Conservation (phyloP, 495 filamentous ascomycete genomes). For the Penicillium cinerascens region DNA sequence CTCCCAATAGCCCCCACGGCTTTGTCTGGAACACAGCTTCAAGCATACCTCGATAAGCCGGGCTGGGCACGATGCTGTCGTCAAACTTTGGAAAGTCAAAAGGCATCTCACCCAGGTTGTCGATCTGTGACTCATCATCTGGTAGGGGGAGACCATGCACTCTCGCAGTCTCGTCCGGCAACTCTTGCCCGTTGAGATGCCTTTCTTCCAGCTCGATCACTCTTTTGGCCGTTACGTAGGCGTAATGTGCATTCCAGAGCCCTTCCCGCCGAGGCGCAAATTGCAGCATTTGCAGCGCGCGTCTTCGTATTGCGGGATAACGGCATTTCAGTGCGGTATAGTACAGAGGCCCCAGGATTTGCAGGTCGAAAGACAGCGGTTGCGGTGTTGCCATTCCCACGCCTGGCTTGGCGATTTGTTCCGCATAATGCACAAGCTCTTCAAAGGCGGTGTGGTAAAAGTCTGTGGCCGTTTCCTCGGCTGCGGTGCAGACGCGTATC, state of each 20-base stretch:
- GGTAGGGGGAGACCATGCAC: not conserved
- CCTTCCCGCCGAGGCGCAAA: slow-evolving; percentile 2
- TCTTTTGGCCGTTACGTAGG: slow-evolving; percentile 3
- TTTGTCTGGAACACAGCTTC: slow-evolving; percentile 2
- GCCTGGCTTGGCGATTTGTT: not conserved
- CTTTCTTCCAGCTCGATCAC: slow-evolving; percentile 2
- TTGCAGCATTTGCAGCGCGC: slow-evolving; percentile 1
- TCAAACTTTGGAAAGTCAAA: slow-evolving; percentile 2
- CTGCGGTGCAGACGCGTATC: not conserved
- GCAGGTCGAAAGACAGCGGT: slow-evolving; percentile 1
- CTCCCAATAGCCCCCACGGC: slow-evolving; percentile 1
- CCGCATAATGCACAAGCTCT: slow-evolving; percentile 4
- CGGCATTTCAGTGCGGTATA: slow-evolving; percentile 1
- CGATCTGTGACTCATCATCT: not conserved
- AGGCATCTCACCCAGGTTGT: not conserved
- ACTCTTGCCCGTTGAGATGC: not conserved
- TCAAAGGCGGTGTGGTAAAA: slow-evolving; percentile 1
- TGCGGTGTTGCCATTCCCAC: slow-evolving; percentile 1
- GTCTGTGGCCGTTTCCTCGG: slow-evolving; percentile 1
- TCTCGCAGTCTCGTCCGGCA: slow-evolving; percentile 1
- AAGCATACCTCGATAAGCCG: not conserved
- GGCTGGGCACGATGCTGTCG: not conserved
- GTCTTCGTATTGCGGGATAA: not conserved
- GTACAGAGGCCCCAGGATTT: slow-evolving; percentile 2
- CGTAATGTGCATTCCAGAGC: slow-evolving; percentile 4